Evolutionary conservation across 129 eudicot species (phyloP), one percentile per base, ranked within the genome.

Genomic region (Flaveria linearis): DNA sequence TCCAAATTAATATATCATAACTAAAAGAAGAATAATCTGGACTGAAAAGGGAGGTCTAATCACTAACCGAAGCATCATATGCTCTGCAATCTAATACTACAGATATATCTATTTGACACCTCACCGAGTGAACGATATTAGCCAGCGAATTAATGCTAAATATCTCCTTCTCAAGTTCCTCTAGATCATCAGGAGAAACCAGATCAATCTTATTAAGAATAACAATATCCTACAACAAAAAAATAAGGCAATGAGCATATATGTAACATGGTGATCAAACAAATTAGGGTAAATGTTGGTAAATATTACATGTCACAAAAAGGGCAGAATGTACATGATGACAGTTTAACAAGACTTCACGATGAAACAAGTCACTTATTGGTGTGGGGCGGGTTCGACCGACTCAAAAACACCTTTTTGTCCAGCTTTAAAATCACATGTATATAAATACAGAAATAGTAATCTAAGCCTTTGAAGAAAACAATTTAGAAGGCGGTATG

Each of bases 91-190:
- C 74, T 76, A 93, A 82, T 79, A 93, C 88, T 81, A 64, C 80
- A 76, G 97, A 85, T 73, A 90, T 81, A 76, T 93, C 97, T 80
- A 93, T 92, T 90, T 90, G 90, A 87, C 98, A 93, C 77, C 90
- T 87, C n/a, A 91, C 87, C 6, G 98, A 82, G 68, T 82, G 93
- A 52, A 93, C 82, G 15, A 90, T 84, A 78, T 69, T 84, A 67
- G 97, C 93, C 61, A 90, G 96, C 73, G 97, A 90, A 84, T 93
- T 93, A 39, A 93, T 90, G 64, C 73, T 84, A 72, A 73, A 84
- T 75, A 93, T 88, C 74, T 93, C 98, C 79, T 87, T 81, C 87
- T 90, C 93, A 71, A 90, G 88, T 70, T 87, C 91, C 78, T 87
- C 91, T 69, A 88, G 39, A 72, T 51, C 74, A 81, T 85, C 91